A percentile compares a stretch with the other conserved stretches of the same genome.
These are phyloP conservation scores for Dendrobium nobile DNA, from an alignment of 106 monocot species.

Conservation along the genomic window DNA sequence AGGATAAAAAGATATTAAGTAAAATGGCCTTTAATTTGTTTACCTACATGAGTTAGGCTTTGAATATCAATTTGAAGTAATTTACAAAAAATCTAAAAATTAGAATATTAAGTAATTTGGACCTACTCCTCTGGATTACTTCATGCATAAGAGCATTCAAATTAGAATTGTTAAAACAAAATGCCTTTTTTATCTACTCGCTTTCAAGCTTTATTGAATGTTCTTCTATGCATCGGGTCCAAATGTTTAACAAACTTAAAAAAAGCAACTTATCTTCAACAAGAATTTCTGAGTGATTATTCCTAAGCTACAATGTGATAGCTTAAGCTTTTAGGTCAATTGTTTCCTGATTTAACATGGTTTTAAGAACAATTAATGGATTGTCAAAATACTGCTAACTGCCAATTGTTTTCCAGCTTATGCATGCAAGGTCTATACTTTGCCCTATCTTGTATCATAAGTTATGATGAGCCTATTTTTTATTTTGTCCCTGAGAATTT, in stretches of 20 bases:
- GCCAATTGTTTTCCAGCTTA: neutral
- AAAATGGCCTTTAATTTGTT: neutral
- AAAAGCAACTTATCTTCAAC: neutral
- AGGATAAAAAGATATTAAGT: neutral
- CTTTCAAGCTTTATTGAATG: neutral
- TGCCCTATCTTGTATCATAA: neutral
- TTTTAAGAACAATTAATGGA: neutral
- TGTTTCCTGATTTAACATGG: neutral
- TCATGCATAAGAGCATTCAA: neutral
- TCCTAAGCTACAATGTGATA: neutral
- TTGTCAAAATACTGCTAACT: neutral
- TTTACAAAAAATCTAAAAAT: neutral
- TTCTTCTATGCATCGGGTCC: neutral
- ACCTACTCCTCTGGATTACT: neutral
- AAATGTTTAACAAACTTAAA: neutral
- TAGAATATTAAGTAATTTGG: neutral
- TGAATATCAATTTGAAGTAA: neutral
- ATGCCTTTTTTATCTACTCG: too few relatives aligned
- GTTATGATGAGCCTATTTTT: neutral
- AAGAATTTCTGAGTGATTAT: neutral
- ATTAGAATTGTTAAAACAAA: neutral
- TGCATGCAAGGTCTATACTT: neutral
- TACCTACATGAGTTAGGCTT: neutral
- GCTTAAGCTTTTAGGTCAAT: neutral
- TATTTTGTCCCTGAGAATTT: neutral